Base-by-base conservation (phyloP, 768 basidiomycete genomes). In the Leccinum truebloodii region DNA sequence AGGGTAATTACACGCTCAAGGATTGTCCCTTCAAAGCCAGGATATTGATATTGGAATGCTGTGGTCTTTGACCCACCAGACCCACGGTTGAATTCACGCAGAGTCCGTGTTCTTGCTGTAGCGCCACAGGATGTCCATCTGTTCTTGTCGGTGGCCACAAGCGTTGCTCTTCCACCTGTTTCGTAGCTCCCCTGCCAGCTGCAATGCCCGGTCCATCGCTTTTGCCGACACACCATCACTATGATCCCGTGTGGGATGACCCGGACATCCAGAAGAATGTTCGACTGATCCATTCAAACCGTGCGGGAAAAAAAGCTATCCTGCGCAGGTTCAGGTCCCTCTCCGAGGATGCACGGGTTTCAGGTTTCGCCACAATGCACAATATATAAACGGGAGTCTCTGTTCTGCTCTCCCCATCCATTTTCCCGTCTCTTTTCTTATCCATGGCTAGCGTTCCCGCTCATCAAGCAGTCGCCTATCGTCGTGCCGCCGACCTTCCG, bases 381-480 rank as follows among this genome's bases (percentile, higher is more conserved):
- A 20, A 5, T 63, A 66, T 60, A 71, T 61, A 54, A 39, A n/a
- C 14, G 1, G 18, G 10, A 22, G 4, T 13, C 2, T 20, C 10
- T 26, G 26, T 8, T 37, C 56, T 18, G 22, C n/a, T 44, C 59
- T 14, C 67, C 65, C n/a, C n/a, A 14, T 59, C 68, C 26, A 24
- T 1, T 39, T 56, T 71, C 3, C 52, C 51, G 3, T 28, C 20
- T 32, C 30, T 6, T 5, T 14, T 37, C 34, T 54, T 61, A 6
- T 54, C 24, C 52, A 75, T 75, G 73, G 20, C 61, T 30, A 56
- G 3, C 39, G 32, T 26, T 41, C 6, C 51, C 8, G 3, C 51
- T 54, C 52, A 14, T 26, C 63, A 58, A 55, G 49, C 61, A 24
- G 10, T 16, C 14, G 6, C 59, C 2, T 67, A 55, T 60, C 57